Evolutionary conservation across 2,329 filamentous ascomycete species (phyloP).

Genomic region (Parascedosporium putredinis): DNA sequence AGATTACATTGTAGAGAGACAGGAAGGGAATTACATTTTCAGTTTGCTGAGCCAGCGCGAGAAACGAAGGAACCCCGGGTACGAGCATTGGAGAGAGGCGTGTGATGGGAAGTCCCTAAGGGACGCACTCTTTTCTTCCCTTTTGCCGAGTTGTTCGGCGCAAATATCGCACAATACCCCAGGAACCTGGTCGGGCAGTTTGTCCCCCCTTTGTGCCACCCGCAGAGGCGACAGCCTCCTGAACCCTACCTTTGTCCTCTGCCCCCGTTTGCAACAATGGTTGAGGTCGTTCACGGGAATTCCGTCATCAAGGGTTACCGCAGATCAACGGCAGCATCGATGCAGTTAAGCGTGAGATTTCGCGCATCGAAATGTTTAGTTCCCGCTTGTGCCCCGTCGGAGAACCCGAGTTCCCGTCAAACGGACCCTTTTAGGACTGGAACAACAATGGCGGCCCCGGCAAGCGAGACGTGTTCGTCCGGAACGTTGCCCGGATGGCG

Average conservation of each 20-base stretch:
- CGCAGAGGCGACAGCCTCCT: not conserved
- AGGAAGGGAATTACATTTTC: not conserved
- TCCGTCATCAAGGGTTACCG: slow-evolving; percentile 14
- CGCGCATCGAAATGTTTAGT: slow-evolving; percentile 11
- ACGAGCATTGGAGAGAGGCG: not conserved
- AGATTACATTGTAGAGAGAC: not conserved
- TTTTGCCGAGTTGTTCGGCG: too few relatives aligned
- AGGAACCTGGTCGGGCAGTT: not conserved
- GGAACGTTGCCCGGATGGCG: not conserved
- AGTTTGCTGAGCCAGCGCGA: not conserved
- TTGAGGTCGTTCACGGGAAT: slow-evolving; percentile 8
- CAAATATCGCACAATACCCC: not conserved
- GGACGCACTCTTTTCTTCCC: not conserved
- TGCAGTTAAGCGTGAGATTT: slow-evolving; percentile 18
- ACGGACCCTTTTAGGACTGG: not conserved
- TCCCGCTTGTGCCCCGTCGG: not conserved
- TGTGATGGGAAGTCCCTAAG: not conserved
- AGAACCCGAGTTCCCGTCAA: slow-evolving; percentile 2
- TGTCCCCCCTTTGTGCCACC: not conserved
- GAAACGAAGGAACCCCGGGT: not conserved
- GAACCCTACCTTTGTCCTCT: not conserved
- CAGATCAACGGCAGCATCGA: slow-evolving; percentile 15
- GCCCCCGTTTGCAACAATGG: slow-evolving; percentile 12
- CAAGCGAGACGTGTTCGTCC: not conserved
- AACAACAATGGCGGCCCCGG: not conserved